Evolutionary conservation across 129 eudicot species (phyloP), one percentile per base, ranked within the genome.

Genomic region (Flaveria robusta): DNA sequence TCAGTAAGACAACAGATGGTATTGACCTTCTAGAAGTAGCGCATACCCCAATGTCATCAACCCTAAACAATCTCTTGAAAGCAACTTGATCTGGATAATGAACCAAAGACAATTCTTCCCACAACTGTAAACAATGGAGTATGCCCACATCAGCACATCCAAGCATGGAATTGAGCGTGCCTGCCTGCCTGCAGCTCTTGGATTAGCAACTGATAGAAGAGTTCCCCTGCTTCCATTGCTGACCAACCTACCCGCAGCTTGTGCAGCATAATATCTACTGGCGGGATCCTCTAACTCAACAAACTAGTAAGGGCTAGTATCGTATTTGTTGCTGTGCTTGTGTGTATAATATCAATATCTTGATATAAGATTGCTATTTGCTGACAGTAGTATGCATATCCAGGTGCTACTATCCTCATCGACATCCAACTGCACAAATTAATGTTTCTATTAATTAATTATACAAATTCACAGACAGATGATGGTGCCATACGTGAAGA

Each of bases 181-280:
- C 86, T 72, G 96, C n/a, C n/a, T n/a, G 39, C 39, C 39, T 34
- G 39, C 91, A 8, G 92, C 97, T 23, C 98, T 97, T 20, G 97
- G 91, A 80, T 88, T 88, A 16, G 98, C 92, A 79, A 93, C 97
- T 10, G 97, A 93, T 19, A 93, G 87, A 75, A 93, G 98, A 74
- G 98, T 93, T 24, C 97, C 98, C 80, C 98, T 82, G 37, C 37
- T 93, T 42, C 97, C 97, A 74, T 93, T 86, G 78, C 98, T 87
- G 72, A 93, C 96, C 31, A 90, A 86, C 76, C 98, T 90, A 68
- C 90, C 88, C 51, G 81, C 82, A 23, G 90, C 96, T 91, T 91
- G 97, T 55, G 98, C 97, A 58, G 98, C 93, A 83, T 89, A 91
- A 72, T 91, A 88, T 82, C 97, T 86, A 68, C 81, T 81, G 79